Conservation (phyloP, 140 eudicot genomes). For the Stevia rebaudiana region DNA sequence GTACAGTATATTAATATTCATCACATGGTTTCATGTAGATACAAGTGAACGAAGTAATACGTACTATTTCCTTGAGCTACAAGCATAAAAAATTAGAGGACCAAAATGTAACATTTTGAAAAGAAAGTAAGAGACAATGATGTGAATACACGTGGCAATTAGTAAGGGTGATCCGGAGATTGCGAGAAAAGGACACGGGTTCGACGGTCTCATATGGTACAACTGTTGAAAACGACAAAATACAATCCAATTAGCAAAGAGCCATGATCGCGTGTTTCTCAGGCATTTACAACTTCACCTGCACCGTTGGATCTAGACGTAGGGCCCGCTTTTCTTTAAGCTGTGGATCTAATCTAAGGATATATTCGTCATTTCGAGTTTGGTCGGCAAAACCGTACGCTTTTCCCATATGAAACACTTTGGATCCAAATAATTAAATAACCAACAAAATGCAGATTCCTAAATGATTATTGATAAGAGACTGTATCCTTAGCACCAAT, state of each 20-base stretch:
- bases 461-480: neutral
- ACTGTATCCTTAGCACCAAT: neutral
- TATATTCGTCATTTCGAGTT: neutral
- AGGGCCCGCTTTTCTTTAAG: neutral
- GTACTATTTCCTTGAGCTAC: neutral
- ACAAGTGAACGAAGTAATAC: neutral
- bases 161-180: constrained; percentile 47
- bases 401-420: constrained; percentile 1
- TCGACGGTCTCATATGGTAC: constrained; percentile 38
- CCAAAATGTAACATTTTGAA: neutral
- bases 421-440: neutral
- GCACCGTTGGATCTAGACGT: constrained; percentile 14
- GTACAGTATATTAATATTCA: neutral
- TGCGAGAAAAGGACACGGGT: constrained; percentile 35
- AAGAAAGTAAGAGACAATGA: constrained; percentile 6
- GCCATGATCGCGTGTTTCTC: constrained; percentile 13
- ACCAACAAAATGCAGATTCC: neutral
- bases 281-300: neutral
- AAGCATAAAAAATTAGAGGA: neutral
- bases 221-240: constrained; percentile 39
- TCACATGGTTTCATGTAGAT: neutral
- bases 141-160: constrained; percentile 35
- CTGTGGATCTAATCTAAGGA: constrained; percentile 13
- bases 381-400: constrained; percentile 22
- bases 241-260: constrained; percentile 16